Conservation (phyloP, 73 alveolate species). For the Effrenium voratum region DNA sequence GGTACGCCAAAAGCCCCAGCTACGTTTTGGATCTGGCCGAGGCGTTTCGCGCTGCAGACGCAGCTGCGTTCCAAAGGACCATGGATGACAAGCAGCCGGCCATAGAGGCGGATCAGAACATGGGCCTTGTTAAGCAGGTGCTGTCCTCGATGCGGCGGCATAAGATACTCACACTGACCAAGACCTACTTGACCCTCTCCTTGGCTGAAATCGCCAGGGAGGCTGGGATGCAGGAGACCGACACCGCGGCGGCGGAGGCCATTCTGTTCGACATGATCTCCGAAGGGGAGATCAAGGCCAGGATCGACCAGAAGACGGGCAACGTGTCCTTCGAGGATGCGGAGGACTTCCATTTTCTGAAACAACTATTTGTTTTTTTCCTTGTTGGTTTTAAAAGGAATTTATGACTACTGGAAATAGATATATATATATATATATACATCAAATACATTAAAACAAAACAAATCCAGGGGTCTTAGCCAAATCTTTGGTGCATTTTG, state of each 20-base stretch:
- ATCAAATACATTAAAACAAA: too few species aligned
- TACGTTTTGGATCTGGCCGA: conserved; percentile 71
- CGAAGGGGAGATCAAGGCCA: conserved; percentile 42
- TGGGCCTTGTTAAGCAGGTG: conserved; percentile 91
- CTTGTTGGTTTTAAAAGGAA: too few species aligned
- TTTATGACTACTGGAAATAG: too few species aligned
- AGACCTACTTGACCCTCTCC: conserved; percentile 80
- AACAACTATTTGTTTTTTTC: too few species aligned
- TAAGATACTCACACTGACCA: conserved; percentile 62
- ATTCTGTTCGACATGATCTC: conserved; percentile 79
- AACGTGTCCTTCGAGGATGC: conserved; percentile 83
- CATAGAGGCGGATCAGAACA: conserved; percentile 69
- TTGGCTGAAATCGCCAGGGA: conserved; percentile 54
- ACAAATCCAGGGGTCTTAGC: too few species aligned
- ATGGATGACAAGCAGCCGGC: conserved; percentile 89
- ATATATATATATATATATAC: too few species aligned
- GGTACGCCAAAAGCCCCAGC: conserved; percentile 83
- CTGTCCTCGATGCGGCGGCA: conserved; percentile 64
- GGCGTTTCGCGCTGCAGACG: conserved; percentile 74
- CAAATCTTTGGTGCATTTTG: too few species aligned
- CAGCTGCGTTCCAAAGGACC: conserved; percentile 20
- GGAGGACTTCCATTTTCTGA: too few species aligned
- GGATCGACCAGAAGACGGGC: conserved; percentile 89
- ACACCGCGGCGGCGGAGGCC: conserved; percentile 46
- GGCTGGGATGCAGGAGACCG: conserved; percentile 13